A percentile compares a stretch with the other conserved stretches of the same genome.
Evolutionary conservation across 768 basidiomycete species (phyloP).

Genomic region (Lactarius sp.): DNA sequence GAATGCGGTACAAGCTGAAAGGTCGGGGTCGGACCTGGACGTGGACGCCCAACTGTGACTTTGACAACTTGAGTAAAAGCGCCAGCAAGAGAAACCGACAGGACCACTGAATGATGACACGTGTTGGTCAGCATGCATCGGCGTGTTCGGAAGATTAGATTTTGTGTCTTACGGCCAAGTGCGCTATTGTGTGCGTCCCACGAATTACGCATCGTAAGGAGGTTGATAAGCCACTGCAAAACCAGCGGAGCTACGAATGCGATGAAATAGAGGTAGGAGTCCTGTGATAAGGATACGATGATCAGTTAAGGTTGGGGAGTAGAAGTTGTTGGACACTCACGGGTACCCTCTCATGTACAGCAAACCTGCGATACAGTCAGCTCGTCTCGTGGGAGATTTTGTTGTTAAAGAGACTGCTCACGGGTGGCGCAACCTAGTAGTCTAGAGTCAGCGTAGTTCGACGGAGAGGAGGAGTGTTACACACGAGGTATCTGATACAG

Average conservation of each 20-base stretch:
- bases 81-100: slow-evolving; percentile 73
- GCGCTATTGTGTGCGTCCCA: slow-evolving; percentile 84
- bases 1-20: neutral
- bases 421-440: slow-evolving; percentile 36
- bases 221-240: slow-evolving; percentile 64
- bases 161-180: slow-evolving; percentile 38
- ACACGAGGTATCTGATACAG: slow-evolving; percentile 70
- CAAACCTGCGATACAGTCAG: slow-evolving; percentile 42
- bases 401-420: slow-evolving; percentile 27
- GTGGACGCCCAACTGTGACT: slow-evolving; percentile 82
- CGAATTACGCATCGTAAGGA: slow-evolving; percentile 68
- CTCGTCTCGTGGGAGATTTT: neutral
- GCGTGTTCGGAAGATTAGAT: neutral
- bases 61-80: slow-evolving; percentile 81
- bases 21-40: slow-evolving; percentile 53
- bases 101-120: slow-evolving; percentile 48
- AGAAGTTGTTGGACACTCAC: slow-evolving; percentile 36
- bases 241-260: slow-evolving; percentile 61
- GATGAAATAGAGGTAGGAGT: slow-evolving; percentile 33
- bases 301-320: neutral
- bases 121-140: slow-evolving; percentile 4
- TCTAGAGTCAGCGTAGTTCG: slow-evolving; percentile 23
- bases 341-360: slow-evolving; percentile 73
- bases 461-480: slow-evolving; percentile 30
- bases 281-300: slow-evolving; percentile 22